A percentile compares a stretch with the other conserved stretches of the same genome.
phyloP scores from a whole-genome alignment of 805 yeast genomes.

The Barnettozyma botsteinii region DNA sequence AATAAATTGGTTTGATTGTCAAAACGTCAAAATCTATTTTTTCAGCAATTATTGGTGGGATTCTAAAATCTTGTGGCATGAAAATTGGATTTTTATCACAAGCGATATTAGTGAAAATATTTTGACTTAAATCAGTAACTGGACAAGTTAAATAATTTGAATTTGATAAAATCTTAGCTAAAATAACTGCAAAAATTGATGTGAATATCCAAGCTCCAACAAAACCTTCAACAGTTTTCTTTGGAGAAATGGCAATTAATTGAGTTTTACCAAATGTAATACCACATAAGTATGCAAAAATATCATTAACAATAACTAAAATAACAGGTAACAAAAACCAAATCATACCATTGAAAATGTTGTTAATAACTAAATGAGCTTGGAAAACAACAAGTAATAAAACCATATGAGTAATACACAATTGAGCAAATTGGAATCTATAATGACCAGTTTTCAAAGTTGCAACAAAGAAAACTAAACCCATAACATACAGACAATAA shows the following conservation, averaged over 20 bases:
- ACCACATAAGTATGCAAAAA: conserved; percentile 95
- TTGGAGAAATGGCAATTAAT: conserved; percentile 89
- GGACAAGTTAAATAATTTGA: conserved; percentile 86
- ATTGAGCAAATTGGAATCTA: conserved; percentile 88
- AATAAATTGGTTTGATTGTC: conserved; percentile 77
- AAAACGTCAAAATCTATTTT: conserved; percentile 42
- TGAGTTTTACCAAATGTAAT: conserved; percentile 93
- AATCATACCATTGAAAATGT: conserved; percentile 82
- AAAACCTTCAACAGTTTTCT: conserved; percentile 96
- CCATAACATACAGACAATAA: conserved; percentile 78
- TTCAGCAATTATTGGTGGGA: conserved; percentile 64
- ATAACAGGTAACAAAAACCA: conserved; percentile 95
- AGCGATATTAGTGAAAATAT: conserved; percentile 52
- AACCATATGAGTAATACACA: conserved; percentile 93
- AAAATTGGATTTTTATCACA: conserved; percentile 92
- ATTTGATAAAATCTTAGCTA: conserved; percentile 58
- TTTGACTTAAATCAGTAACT: conserved; percentile 57
- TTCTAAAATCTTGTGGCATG: conserved; percentile 65
- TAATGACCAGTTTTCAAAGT: conserved; percentile 85
- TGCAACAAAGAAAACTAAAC: conserved; percentile 85
- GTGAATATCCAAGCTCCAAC: conserved; percentile 98
- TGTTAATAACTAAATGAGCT: conserved; percentile 86
- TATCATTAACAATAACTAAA: conserved; percentile 88
- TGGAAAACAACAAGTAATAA: conserved; percentile 85
- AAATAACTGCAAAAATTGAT: conserved; percentile 59